Base-by-base conservation (phyloP, 2,329 filamentous ascomycete species). In the Diaporthe vaccinii region DNA sequence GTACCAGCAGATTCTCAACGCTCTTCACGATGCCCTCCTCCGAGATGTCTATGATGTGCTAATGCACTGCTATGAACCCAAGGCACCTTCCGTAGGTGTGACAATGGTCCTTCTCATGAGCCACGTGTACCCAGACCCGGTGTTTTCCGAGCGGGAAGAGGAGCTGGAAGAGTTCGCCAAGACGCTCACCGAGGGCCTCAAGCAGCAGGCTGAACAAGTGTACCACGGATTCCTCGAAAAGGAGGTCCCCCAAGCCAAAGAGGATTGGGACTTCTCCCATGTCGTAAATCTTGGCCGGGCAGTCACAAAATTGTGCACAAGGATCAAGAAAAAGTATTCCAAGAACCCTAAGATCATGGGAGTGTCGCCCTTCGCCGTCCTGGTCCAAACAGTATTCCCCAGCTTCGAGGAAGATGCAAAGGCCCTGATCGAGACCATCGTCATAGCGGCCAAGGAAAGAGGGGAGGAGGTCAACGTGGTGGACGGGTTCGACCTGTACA, bases 401-500 rank as follows among this genome's bases (percentile, higher is more conserved):
- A 93, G 93, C 76, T 98, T 98, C 82, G 96, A 98, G 74, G 92
- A 94, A 77, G 96, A 99, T 83, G 94, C 95, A 7, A 91, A 93
- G 77, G 95, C 96, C 80, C 91, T 99, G 78, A 92, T 98, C 57
- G 89, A 92, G 78, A 90, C 93, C 73, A 97, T 98, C 76, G 88
- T 98, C 78, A 89, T 93, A 75, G 89, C 93, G 72, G 91, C 94
- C 31, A 90, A 93, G 78, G 89, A 91, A 46, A 91, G 89, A 71
- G 92, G 91, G 20, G 89, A 92, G 73, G 95, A 98, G 79, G 91
- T 98, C 67, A 92, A 94, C 53, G 91, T 98, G 36, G 91, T 98
- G 80, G 97, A 99, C 82, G 97, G 96, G 0, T 98, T 99, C 82
- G 94, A 97, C 79, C 86, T 99, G 25, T 99, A 99, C 85, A 93